These are phyloP conservation scores for Coemansia sp. DNA, from an alignment of 192 early-diverging fungal species.

Conservation along the genomic window DNA sequence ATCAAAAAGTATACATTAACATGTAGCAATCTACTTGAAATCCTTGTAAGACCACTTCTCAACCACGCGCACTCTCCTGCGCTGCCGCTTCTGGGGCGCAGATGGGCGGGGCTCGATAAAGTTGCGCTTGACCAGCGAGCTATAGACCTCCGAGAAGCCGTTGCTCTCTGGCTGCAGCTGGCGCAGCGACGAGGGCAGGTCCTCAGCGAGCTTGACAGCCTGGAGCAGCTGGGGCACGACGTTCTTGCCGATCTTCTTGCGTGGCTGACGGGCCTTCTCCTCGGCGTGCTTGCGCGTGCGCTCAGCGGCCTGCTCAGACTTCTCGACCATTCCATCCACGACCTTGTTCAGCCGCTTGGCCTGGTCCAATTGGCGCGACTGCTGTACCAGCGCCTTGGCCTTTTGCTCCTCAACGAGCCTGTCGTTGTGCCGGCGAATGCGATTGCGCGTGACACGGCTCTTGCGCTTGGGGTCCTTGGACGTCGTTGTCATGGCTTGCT, in stretches of 20 bases:
- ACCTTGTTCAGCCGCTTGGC: constrained; percentile 53
- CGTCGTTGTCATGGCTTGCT: neutral
- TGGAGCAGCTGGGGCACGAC: constrained; percentile 28
- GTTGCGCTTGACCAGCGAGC: constrained; percentile 49
- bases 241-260: constrained; percentile 33
- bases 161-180: constrained; percentile 49
- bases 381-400: constrained; percentile 42
- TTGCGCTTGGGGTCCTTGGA: constrained; percentile 55
- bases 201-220: constrained; percentile 46
- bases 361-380: constrained; percentile 55
- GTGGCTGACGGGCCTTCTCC: constrained; percentile 28
- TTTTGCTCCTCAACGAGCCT: constrained; percentile 33
- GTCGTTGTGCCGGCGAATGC: constrained; percentile 45
- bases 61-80: constrained; percentile 21
- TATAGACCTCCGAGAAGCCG: constrained; percentile 26
- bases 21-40: constrained; percentile 19
- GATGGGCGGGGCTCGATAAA: constrained; percentile 33
- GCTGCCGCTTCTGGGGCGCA: constrained; percentile 5
- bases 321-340: constrained; percentile 41
- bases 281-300: constrained; percentile 25
- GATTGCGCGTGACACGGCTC: constrained; percentile 61
- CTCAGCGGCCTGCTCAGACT: constrained; percentile 20
- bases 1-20: neutral
- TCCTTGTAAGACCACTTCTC: constrained; percentile 54
- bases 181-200: constrained; percentile 40